Base-by-base conservation (phyloP, 148 eudicot species). In the Fallopia convolvulus region DNA sequence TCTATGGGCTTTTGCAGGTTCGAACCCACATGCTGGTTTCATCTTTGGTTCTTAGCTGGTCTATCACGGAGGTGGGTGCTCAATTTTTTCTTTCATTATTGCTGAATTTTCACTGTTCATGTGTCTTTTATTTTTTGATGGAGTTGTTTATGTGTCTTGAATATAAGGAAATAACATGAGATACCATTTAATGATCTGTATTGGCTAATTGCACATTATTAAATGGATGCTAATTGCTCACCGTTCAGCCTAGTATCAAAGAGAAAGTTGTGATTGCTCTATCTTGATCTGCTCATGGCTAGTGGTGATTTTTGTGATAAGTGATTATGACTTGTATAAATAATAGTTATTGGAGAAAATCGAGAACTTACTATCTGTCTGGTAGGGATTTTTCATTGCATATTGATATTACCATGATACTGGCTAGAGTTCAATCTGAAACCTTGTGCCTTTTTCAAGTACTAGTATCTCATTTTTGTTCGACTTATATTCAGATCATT, bases 41-140 rank as follows among this genome's bases (percentile, higher is more conserved):
- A 82, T 93, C 99, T 72, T 84, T 95, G 71, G 94, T 93, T 20
- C 86, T 93, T 84, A 95, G 99, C 87, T 95, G 99, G 99, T 83
- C 97, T 75, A 83, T 93, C 76, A 91, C 99, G 18, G 99, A 95
- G 95, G 97, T 92, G 53, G 48, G 89, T 78, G 44, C 74, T 48
- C 68, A 23, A 17, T 66, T 33, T 17, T 20, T 55, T 33, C 2
- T n/a, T 58, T 21, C 32, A 9, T 58, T 58, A 2, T 8, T 58
- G 30, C 65, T 8, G 20, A 58, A 58, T 21, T 44, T 8, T 44
- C 4, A 58, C 30, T 58, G 3, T 9, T 18, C 47, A 9, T 44
- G 10, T 44, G 10, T 44, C 47, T 44, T 44, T 44, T 6, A 44
- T 44, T 44, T 44, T 9, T 44, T 7, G 47, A 44, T 44, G 32